These are phyloP conservation scores for Dothideomycetes sp. DNA, from an alignment of 2,329 filamentous ascomycete genomes.

Conservation along the genomic window DNA sequence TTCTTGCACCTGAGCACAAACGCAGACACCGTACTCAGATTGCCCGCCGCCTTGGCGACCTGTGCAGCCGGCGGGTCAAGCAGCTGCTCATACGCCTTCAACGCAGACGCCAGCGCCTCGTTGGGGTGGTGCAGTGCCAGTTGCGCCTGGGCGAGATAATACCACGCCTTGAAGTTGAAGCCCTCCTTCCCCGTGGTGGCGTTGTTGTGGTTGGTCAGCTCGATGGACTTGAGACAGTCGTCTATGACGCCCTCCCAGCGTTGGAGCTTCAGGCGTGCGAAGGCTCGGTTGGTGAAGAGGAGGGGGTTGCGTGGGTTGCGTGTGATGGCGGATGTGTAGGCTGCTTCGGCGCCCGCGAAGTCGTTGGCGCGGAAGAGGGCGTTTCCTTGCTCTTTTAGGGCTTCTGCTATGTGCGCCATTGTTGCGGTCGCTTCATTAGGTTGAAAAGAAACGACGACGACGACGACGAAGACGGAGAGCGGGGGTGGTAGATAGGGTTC, in stretches of 20 bases:
- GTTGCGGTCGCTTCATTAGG: background rate
- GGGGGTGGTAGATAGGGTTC: too few relatives aligned
- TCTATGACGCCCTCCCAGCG: conserved; percentile 64
- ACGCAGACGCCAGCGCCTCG: conserved; percentile 59
- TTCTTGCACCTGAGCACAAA: conserved; percentile 75
- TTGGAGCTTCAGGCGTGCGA: conserved; percentile 64
- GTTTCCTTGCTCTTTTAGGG: conserved; percentile 47
- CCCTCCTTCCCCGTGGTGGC: conserved; percentile 41
- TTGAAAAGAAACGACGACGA: background rate
- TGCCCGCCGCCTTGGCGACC: conserved; percentile 23
- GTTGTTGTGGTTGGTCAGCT: conserved; percentile 51
- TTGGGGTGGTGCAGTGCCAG: conserved; percentile 61
- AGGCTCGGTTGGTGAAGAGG: conserved; percentile 82
- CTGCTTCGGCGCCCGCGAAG: conserved; percentile 52
- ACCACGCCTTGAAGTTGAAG: conserved; percentile 57
- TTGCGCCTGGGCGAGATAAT: conserved; percentile 72
- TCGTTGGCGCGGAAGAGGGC: conserved; percentile 54
- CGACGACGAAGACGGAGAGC: too few relatives aligned
- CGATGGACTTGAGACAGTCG: conserved; percentile 67
- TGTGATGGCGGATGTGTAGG: conserved; percentile 71
- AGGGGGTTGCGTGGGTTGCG: conserved; percentile 66
- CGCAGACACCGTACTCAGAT: conserved; percentile 43
- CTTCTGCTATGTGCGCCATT: conserved; percentile 29
- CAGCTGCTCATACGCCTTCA: conserved; percentile 54
- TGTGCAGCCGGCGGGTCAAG: conserved; percentile 47